These are phyloP conservation scores for Diaporthe capsici DNA, from an alignment of 2,329 filamentous ascomycete species.

Conservation along the genomic window DNA sequence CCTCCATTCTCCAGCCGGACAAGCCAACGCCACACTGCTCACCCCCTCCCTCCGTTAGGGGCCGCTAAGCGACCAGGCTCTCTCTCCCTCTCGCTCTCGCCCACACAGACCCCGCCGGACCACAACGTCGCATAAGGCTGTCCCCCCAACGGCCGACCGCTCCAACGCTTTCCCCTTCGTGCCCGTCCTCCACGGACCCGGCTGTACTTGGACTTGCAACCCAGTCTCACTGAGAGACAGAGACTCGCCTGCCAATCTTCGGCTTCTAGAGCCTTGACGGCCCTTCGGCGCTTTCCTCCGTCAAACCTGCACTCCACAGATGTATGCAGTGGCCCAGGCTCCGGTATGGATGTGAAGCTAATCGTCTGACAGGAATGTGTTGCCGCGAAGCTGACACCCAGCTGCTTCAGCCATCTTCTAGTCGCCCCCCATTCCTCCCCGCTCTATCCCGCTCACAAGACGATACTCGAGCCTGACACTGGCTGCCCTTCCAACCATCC, in stretches of 20 bases:
- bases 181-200: constrained; percentile 4
- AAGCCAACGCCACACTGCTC: constrained; percentile 25
- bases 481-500: constrained; percentile 17
- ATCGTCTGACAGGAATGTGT: constrained; percentile 35
- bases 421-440: constrained; percentile 24
- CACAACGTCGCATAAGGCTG: constrained; percentile 41
- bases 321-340: constrained; percentile 30
- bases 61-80: constrained; percentile 3
- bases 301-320: neutral
- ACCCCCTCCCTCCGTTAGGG: neutral
- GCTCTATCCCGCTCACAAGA: constrained; percentile 15
- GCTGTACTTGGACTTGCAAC: constrained; percentile 1
- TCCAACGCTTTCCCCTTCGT: constrained; percentile 4
- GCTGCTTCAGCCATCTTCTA: constrained; percentile 23
- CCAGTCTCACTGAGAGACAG: neutral
- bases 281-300: constrained; percentile 1
- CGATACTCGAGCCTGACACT: neutral
- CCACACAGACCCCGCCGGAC: constrained; percentile 16
- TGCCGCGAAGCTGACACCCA: constrained; percentile 20
- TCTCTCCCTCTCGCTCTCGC: neutral
- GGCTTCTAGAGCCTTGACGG: neutral
- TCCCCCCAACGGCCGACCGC: constrained; percentile 9
- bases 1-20: constrained; percentile 13
- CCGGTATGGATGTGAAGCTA: constrained; percentile 13
- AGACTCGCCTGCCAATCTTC: neutral